Evolutionary conservation across 2,329 filamentous ascomycete species (phyloP), one percentile per base, ranked within the genome.

Genomic region (Fusarium sp.): DNA sequence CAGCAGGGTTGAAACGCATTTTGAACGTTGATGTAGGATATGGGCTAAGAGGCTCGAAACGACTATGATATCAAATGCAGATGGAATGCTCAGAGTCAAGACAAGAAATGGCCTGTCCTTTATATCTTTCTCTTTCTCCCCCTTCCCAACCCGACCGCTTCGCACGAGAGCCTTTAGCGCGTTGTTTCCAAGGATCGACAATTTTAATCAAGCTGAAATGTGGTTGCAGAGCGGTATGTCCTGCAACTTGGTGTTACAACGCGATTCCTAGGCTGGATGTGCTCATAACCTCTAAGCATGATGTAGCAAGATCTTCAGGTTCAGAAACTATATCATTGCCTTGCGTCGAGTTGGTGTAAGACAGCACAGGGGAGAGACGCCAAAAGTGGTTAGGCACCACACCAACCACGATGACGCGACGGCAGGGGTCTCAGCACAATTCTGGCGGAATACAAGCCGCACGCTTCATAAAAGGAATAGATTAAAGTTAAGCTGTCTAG

Each of bases 1-100:
- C 40, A 6, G 58, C 34, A 23, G 36, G 36, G 44, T 62, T 50
- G 52, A 62, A 62, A 40, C 59, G 59, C 51, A 62, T 62, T 7
- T 51, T 46, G 51, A 36, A 7, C n/a, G 34, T 51, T 23, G 39
- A 31, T 7, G 5, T 8, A 18, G 13, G n/a, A 31, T 15, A 31
- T n/a, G 7, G 18, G 44, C 12, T 31, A 11, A 30, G 7, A 16
- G 10, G 31, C 15, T 23, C 18, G 18, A 23, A 23, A 9, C 4
- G 16, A 34, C 31, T 48, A 23, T 23, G 30, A 2, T 48, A 16
- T 36, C 10, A 23, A 15, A 16, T 13, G 28, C 16, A 31, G 16
- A 12, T 8, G 6, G 11, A 16, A 15, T n/a, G 16, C 7, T 18
- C 11, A 48, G 13, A 28, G 30, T 12, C n/a, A 11, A 34, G 11